A percentile compares a stretch with the other conserved stretches of the same genome.
phyloP scores from a whole-genome alignment of 1,139 yeast genomes.

The Pichia sp. region DNA sequence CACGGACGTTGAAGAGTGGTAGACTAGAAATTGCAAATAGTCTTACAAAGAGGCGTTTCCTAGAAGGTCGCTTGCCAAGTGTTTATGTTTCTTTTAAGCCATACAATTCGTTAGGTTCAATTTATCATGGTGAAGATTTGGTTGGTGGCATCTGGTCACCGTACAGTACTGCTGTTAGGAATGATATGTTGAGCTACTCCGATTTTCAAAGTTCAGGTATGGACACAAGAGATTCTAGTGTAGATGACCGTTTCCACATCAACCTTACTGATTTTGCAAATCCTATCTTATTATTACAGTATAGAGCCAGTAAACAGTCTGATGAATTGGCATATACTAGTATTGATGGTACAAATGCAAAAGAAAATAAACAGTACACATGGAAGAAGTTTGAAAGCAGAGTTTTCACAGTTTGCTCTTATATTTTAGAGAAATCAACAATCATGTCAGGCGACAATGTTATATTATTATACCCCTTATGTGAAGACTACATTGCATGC shows the following conservation, averaged over 20 bases:
- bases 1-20: constrained; percentile 79
- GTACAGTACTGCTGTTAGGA: constrained; percentile 56
- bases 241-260: constrained; percentile 74
- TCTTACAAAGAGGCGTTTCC: constrained; percentile 77
- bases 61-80: constrained; percentile 71
- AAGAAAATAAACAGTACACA: constrained; percentile 39
- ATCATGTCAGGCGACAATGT: constrained; percentile 68
- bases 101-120: constrained; percentile 57
- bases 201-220: constrained; percentile 69
- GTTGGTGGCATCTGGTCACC: constrained; percentile 85
- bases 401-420: constrained; percentile 66
- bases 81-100: constrained; percentile 79
- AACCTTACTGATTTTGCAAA: constrained; percentile 69
- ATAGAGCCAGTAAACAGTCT: constrained; percentile 68
- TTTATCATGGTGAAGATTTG: constrained; percentile 76
- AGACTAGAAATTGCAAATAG: constrained; percentile 90
- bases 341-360: constrained; percentile 47
- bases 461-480: constrained; percentile 77
- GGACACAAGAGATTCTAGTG: constrained; percentile 68
- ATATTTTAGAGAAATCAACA: constrained; percentile 48
- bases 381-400: constrained; percentile 84
- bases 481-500: constrained; percentile 83
- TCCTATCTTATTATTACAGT: constrained; percentile 70
- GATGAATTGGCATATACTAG: constrained; percentile 81
- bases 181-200: constrained; percentile 44